Base-by-base conservation (phyloP, 2,329 filamentous ascomycete genomes). In the Ophiostoma tasmaniense region DNA sequence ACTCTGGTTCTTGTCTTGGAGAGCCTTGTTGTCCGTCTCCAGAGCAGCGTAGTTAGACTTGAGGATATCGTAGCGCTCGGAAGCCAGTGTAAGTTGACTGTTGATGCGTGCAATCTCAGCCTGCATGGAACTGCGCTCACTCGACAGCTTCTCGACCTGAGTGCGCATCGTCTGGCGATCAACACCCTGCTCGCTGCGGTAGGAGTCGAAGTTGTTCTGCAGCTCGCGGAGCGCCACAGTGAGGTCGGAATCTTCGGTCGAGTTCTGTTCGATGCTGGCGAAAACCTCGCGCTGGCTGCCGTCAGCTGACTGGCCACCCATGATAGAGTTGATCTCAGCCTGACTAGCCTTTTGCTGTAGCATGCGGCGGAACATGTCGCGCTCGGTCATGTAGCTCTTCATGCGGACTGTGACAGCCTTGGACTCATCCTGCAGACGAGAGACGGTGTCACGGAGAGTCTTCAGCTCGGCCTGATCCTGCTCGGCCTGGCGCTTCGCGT, bases 351-450 rank as follows among this genome's bases (percentile, higher is more conserved):
- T 78, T 71, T 95, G 91, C 73, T 94, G 91, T 37, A 97, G 85
- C 82, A 98, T 93, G 67, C 93, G 92, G 28, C 94, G 89, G 88
- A 97, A 98, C 87, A 97, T 97, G 76, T 99, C 94, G 71, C 95
- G 89, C 80, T 99, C 95, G 74, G 93, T 92, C 76, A 95, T 92
- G 77, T 96, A 97, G 77, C 92, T 96, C 81, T 97, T 92, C 72
- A 93, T 91, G 69, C 93, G 91, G 37, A 90, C 88, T 61, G 90
- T 87, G 73, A 97, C 89, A 14, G 90, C 90, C 73, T 89, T 87
- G 67, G 96, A 87, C 76, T 97, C 93, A 72, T 97, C 94, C 70
- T 92, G 88, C 77, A 94, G 77, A 66, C 74, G 75, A 20, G 73
- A 68, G 25, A 78, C 76, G 0, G 74, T 74, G 25, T 74, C 73